phyloP scores from a whole-genome alignment of 495 filamentous ascomycete genomes.

The Bacidia rubella region DNA sequence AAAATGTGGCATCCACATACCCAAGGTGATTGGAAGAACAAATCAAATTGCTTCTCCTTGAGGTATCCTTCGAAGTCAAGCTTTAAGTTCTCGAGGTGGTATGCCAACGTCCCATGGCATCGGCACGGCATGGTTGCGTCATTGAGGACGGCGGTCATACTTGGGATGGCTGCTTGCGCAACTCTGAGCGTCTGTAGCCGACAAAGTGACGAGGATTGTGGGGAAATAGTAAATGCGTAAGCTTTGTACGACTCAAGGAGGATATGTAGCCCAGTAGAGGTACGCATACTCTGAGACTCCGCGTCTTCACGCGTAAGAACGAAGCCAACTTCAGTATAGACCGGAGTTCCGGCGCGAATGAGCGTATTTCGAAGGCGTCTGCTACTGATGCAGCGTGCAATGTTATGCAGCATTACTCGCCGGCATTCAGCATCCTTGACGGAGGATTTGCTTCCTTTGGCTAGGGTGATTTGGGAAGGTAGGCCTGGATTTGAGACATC shows the following conservation, averaged over 20 bases:
- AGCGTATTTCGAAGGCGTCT: constrained; percentile 3
- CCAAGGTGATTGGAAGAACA: constrained; percentile 20
- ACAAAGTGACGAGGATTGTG: constrained; percentile 3
- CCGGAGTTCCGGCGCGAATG: constrained; percentile 11
- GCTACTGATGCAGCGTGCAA: constrained; percentile 10
- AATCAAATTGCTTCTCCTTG: constrained; percentile 12
- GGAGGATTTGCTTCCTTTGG: constrained; percentile 2
- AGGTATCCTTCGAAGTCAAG: constrained; percentile 14
- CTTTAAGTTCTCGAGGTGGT: constrained; percentile 15
- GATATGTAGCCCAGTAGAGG: constrained; percentile 14
- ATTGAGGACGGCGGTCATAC: constrained; percentile 10
- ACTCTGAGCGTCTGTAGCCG: constrained; percentile 18
- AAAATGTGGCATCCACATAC: constrained; percentile 17
- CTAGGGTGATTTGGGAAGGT: constrained; percentile 5
- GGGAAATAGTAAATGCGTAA: constrained; percentile 6
- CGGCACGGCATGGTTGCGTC: constrained; percentile 19
- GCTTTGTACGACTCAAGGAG: constrained; percentile 14
- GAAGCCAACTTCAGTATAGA: constrained; percentile 15
- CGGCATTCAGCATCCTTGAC: constrained; percentile 9
- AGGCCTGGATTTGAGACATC: not conserved
- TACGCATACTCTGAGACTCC: constrained; percentile 10
- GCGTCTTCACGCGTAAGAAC: constrained; percentile 11
- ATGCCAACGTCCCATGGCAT: constrained; percentile 18
- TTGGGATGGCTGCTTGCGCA: constrained; percentile 13
- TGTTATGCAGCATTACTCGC: constrained; percentile 10